Percentiles rank a stretch among this genome's conserved stretches.
These are phyloP conservation scores for Fusarium sp. DNA, from an alignment of 2,329 filamentous ascomycete species.

Conservation along the genomic window DNA sequence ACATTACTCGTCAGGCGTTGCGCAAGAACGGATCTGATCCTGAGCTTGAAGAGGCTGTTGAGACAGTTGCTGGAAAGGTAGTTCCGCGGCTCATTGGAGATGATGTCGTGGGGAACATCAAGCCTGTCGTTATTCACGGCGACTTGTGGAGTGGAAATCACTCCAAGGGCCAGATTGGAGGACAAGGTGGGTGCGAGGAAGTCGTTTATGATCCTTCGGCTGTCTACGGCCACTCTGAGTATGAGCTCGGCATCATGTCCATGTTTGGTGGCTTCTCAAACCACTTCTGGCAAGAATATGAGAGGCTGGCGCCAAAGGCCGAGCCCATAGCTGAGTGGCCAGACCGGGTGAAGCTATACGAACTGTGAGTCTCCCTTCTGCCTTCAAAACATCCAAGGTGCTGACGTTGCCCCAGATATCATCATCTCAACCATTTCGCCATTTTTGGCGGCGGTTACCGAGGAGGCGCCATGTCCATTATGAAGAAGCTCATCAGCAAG, in stretches of 20 bases:
- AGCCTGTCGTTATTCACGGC: constrained; percentile 86
- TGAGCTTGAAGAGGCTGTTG: constrained; percentile 70
- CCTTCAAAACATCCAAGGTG: neutral
- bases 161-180: constrained; percentile 69
- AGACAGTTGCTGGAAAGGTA: constrained; percentile 68
- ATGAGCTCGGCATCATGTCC: constrained; percentile 90
- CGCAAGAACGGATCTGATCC: constrained; percentile 70
- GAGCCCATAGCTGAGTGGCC: constrained; percentile 85
- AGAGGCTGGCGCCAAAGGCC: constrained; percentile 76
- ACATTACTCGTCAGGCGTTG: constrained; percentile 67
- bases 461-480: constrained; percentile 78
- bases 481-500: constrained; percentile 76
- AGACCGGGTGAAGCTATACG: constrained; percentile 84
- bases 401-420: constrained; percentile 66
- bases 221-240: constrained; percentile 88
- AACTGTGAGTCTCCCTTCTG: constrained; percentile 65
- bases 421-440: constrained; percentile 88
- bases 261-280: constrained; percentile 92
- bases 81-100: constrained; percentile 81
- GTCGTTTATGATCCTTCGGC: constrained; percentile 84
- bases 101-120: constrained; percentile 68
- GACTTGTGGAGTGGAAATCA: constrained; percentile 95
- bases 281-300: constrained; percentile 80
- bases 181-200: constrained; percentile 66
- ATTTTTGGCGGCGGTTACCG: constrained; percentile 85